phyloP scores from a whole-genome alignment of 2,329 filamentous ascomycete genomes.

The Aureobasidium sp. region DNA sequence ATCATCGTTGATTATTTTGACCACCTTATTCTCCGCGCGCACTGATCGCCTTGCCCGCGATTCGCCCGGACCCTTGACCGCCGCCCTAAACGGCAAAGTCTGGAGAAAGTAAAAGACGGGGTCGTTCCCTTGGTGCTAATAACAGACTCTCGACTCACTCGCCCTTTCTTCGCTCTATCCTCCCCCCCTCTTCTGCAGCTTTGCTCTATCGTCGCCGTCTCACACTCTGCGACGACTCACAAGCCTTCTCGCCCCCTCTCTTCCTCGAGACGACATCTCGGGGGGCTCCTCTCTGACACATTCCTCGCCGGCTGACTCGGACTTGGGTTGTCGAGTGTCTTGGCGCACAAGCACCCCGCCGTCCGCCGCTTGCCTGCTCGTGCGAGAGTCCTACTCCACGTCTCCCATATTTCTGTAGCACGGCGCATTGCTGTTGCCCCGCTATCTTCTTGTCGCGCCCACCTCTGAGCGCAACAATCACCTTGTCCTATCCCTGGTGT shows the following conservation, averaged over 20 bases:
- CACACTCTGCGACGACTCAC: background rate
- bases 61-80: conserved; percentile 13
- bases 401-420: conserved; percentile 9
- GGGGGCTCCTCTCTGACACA: conserved; percentile 16
- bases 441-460: background rate
- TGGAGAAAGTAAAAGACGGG: conserved; percentile 16
- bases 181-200: background rate
- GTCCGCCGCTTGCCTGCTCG: conserved; percentile 15
- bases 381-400: conserved; percentile 9
- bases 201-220: conserved; percentile 1
- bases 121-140: too few relatives aligned
- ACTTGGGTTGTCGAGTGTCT: conserved; percentile 9
- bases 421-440: conserved; percentile 12
- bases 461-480: background rate
- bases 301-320: conserved; percentile 16
- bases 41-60: conserved; percentile 14
- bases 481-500: background rate
- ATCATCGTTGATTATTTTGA: conserved; percentile 6
- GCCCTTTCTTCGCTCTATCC: background rate
- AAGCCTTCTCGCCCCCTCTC: background rate
- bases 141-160: conserved; percentile 11
- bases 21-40: conserved; percentile 16
- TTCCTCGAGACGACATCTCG: conserved; percentile 1
- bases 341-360: conserved; percentile 15
- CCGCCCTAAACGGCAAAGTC: conserved; percentile 14